Conservation (phyloP, 2,329 filamentous ascomycete genomes). For the Mariannaea elegans region DNA sequence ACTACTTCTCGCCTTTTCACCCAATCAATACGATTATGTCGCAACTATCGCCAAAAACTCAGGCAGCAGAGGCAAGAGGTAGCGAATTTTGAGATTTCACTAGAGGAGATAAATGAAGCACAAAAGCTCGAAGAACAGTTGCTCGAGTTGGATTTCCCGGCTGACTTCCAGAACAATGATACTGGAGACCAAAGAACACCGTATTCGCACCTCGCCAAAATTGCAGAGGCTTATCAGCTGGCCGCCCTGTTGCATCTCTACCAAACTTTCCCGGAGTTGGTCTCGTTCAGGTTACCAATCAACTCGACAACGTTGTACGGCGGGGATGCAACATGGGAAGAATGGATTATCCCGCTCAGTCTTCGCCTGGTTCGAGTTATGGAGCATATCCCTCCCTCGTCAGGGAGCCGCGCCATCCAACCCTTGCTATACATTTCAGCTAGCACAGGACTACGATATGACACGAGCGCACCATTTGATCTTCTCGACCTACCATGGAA, state of each 20-base stretch:
- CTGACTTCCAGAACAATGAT: slow-evolving; percentile 25
- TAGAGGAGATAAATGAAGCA: slow-evolving; percentile 39
- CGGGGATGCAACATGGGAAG: slow-evolving; percentile 44
- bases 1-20: slow-evolving; percentile 46
- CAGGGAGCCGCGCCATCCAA: slow-evolving; percentile 49
- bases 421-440: slow-evolving; percentile 49
- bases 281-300: slow-evolving; percentile 42
- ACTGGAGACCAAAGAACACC: slow-evolving; percentile 45
- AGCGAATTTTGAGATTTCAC: slow-evolving; percentile 40
- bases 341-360: slow-evolving; percentile 48
- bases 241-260: slow-evolving; percentile 51
- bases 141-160: slow-evolving; percentile 41
- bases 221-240: slow-evolving; percentile 52
- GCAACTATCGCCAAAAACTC: slow-evolving; percentile 43
- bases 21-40: slow-evolving; percentile 47
- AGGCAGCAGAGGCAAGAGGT: slow-evolving; percentile 34
- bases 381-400: slow-evolving; percentile 46
- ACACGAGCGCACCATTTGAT: slow-evolving; percentile 28
- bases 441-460: slow-evolving; percentile 45
- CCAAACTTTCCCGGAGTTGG: slow-evolving; percentile 50
- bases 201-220: slow-evolving; percentile 43
- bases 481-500: slow-evolving; percentile 26
- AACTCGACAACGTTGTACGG: slow-evolving; percentile 28
- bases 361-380: slow-evolving; percentile 45
- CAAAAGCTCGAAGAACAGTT: slow-evolving; percentile 47